A percentile compares a stretch with the other conserved stretches of the same genome.
Evolutionary conservation across 306 rosid genomes (phyloP).

Genomic region (Styphnolobium japonicum): DNA sequence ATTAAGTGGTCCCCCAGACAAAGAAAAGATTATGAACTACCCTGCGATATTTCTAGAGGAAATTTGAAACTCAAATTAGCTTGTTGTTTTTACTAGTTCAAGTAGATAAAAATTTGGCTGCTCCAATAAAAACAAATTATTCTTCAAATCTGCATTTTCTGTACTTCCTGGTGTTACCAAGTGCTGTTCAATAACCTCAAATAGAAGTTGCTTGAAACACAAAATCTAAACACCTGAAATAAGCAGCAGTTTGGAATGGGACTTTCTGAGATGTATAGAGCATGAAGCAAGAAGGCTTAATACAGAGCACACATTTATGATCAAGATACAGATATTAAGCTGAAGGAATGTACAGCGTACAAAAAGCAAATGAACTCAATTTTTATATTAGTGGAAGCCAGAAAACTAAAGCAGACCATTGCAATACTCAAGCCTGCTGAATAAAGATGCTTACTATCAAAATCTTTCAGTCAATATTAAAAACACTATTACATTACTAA

Average conservation of each 20-base stretch:
- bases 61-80: neutral
- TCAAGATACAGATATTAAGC: no score
- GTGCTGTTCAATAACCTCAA: neutral
- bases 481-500: neutral
- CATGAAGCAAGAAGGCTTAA: neutral
- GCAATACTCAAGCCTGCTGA: neutral
- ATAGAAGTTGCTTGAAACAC: neutral
- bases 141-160: conserved; percentile 2
- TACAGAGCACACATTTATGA: no score
- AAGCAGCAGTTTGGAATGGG: neutral
- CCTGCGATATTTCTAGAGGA: neutral
- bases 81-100: neutral
- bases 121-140: neutral
- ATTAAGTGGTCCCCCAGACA: neutral
- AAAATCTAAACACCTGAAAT: neutral
- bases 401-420: no score
- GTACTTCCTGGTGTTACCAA: neutral
- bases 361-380: no score
- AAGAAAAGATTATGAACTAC: neutral
- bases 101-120: neutral
- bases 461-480: neutral
- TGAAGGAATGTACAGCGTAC: no score
- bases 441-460: neutral
- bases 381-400: no score
- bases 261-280: neutral